Percentiles rank a stretch among this genome's conserved stretches.
Conservation (phyloP, 176 grass and related monocot species). For the Zoysia japonica region DNA sequence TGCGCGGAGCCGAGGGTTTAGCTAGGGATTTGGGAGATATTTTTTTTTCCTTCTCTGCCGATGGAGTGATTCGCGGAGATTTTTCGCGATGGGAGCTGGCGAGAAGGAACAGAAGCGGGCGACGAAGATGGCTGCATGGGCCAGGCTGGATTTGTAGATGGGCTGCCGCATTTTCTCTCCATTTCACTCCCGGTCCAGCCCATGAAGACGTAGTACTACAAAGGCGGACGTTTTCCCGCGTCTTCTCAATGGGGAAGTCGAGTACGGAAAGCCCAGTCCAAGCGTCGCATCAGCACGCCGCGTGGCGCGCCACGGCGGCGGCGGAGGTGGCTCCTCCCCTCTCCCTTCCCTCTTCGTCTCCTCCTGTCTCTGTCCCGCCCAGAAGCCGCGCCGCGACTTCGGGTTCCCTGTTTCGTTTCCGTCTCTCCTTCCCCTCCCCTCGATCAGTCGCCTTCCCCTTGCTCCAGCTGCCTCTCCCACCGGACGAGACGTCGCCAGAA, state of each 20-base stretch:
- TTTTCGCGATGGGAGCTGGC: not conserved
- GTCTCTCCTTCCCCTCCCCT: not conserved
- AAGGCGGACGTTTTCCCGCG: too few species aligned
- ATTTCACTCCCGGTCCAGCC: not conserved
- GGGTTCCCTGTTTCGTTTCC: not conserved
- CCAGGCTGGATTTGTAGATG: not conserved
- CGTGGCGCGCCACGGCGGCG: not conserved
- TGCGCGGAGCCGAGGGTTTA: constrained; percentile 24
- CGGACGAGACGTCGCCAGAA: not conserved
- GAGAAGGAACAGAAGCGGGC: not conserved
- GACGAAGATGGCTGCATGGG: not conserved
- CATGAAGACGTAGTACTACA: not conserved
- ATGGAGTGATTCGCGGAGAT: not conserved
- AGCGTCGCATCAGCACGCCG: not conserved
- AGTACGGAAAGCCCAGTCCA: too few species aligned
- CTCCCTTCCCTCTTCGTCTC: not conserved
- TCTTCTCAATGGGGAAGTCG: too few species aligned
- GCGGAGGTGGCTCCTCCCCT: not conserved
- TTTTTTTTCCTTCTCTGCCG: not conserved
- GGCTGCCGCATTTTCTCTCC: not conserved
- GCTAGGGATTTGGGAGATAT: constrained; percentile 40
- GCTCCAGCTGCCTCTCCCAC: not conserved
- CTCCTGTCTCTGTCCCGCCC: not conserved
- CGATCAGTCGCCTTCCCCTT: not conserved
- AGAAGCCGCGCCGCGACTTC: not conserved